Conservation (phyloP, 129 eudicot genomes). For the Cynara cardunculus region DNA sequence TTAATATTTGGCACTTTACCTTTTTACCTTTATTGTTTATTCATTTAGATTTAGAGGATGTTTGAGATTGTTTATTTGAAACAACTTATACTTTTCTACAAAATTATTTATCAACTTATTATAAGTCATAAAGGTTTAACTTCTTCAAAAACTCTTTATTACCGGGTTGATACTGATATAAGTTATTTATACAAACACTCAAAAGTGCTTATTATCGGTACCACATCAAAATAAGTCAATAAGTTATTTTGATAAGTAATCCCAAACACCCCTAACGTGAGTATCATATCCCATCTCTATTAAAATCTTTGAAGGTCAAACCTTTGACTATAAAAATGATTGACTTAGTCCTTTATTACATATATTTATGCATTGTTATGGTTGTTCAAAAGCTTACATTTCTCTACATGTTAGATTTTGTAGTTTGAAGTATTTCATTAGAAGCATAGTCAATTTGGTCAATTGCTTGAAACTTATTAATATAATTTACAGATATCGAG, state of each 20-base stretch:
- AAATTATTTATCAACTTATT: too few relatives aligned
- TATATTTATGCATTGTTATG: neutral
- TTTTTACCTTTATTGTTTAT: conserved; percentile 10
- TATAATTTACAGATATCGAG: neutral
- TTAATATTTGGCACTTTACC: neutral
- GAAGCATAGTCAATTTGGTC: neutral
- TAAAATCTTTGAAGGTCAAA: neutral
- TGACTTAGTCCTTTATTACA: neutral
- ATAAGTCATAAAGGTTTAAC: too few relatives aligned
- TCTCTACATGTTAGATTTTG: neutral
- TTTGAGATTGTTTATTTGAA: too few relatives aligned
- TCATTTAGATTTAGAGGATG: neutral
- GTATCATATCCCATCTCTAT: conserved; percentile 2
- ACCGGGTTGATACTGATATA: too few relatives aligned
- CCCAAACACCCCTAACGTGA: too few relatives aligned
- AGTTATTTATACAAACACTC: too few relatives aligned
- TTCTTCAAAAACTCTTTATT: too few relatives aligned
- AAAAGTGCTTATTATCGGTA: too few relatives aligned
- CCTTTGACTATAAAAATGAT: neutral
- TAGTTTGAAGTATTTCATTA: neutral
- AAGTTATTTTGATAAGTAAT: too few relatives aligned
- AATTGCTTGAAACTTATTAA: neutral
- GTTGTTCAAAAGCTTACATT: neutral
- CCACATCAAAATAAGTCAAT: too few relatives aligned
- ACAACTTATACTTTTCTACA: too few relatives aligned